Evolutionary conservation across 2,329 filamentous ascomycete species (phyloP), one percentile per base, ranked within the genome.

Genomic region (Alternaria angustiovoidea): DNA sequence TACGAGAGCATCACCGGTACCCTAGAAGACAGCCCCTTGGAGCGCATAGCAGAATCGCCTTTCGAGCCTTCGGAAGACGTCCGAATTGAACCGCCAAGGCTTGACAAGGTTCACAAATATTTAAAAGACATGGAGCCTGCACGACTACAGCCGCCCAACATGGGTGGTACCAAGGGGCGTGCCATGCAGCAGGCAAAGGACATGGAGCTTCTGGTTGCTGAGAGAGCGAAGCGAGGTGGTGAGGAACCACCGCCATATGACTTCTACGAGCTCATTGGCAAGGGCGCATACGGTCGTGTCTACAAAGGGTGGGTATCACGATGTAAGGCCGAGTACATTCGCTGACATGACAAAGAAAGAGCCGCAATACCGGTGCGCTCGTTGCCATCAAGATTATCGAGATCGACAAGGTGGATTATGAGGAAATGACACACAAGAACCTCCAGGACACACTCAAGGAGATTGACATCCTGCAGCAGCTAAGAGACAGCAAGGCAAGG

Each of bases 351-450:
- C 49, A 18, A 18, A 81, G 78, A 66, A 77, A 77, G 63, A 78
- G 79, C 53, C 76, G 79, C 34, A 71, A 69, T 18, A 81, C 75
- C 5, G 76, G 77, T 38, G 74, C 85, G 64, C 79, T 91, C 22
- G 90, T 93, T 24, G 90, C 91, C 18, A 86, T 93, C 73, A 93
- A 95, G 79, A 94, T 94, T 68, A 92, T 94, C 72, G 90, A 94
- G 74, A 91, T 94, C 47, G 92, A 95, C 71, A 90, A 91, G 71
- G 86, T 87, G 66, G 92, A 94, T 76, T 83, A 82, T 48, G 71
- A 78, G 47, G 77, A 73, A 54, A 75, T 75, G 69, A 78, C 75
- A 4, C 76, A 72, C 28, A 76, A 79, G 59, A 78, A 82, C 41
- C 76, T 85, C 43, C 76, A 77, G 38, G 80, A 83, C 63, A 88